phyloP scores from a whole-genome alignment of 129 eudicot species.

The Saposhnikovia divaricata region DNA sequence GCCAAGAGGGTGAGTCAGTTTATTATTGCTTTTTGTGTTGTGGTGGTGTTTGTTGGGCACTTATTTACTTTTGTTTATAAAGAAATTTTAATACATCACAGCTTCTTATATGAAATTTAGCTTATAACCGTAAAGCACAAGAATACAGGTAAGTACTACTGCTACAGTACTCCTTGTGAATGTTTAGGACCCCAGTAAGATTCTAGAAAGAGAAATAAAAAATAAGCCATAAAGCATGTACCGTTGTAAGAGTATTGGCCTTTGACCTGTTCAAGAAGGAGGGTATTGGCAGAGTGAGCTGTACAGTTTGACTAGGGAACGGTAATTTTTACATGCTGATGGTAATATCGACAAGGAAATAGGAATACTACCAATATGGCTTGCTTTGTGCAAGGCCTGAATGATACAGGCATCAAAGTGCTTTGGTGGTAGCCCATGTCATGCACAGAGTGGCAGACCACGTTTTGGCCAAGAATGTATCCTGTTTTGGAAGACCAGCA shows the following conservation, averaged over 20 bases:
- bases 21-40: neutral
- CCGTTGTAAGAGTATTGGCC: neutral
- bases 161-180: neutral
- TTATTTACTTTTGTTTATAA: neutral
- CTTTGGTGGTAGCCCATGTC: neutral
- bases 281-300: neutral
- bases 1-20: constrained; percentile 66
- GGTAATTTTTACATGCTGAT: neutral
- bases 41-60: neutral
- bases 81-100: neutral
- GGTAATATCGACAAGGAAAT: neutral
- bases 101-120: neutral
- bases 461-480: neutral
- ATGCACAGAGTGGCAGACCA: neutral
- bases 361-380: neutral
- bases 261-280: neutral
- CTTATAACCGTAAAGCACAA: neutral
- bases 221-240: neutral
- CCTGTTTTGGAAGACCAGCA: neutral
- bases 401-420: neutral
- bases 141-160: neutral
- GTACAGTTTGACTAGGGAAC: neutral
- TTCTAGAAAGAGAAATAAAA: neutral
- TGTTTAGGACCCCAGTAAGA: neutral
- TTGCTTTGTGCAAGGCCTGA: neutral